Evolutionary conservation across 352 stramenopile species (phyloP), one percentile per base, ranked within the genome.

Genomic region (Pythium diclinum): DNA sequence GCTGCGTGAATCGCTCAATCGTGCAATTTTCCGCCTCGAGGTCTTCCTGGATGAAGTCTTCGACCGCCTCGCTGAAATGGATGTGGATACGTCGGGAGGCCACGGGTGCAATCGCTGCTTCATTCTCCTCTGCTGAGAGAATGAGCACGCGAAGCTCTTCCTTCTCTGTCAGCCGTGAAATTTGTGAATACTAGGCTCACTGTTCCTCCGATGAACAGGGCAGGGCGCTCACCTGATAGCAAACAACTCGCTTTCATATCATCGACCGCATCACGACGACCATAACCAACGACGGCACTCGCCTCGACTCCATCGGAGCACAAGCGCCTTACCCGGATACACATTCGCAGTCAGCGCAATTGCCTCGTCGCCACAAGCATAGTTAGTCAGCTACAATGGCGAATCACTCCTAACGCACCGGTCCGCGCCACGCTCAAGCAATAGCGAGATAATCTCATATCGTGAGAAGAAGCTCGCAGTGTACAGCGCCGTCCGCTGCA

Each of bases 11-110:
- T 19, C 33, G 54, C 17, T 60, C 53, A 38, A 90, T 61, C 3
- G 46, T 53, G 56, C 75, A 83, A 34, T 69, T 70, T 0, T 61
- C 48, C 17, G 59, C 30, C 6, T 61, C 56, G 3, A 92, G 34
- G 71, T 92, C 83, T 16, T 88, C 78, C 21, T 72, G 17, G 16
- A 86, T 86, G 61, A 91, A 88, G 19, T 87, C 80, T 19, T 68
- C 64, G 17, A 92, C 72, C 2, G 78, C 51, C 55, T 89, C 81
- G 56, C 81, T 91, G 65, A 92, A 92, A 62, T 92, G 79, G 40
- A 92, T 76, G 21, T 84, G 63, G n/a, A 89, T 33, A 16, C 71
- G 58, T 48, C 52, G 34, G 49, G 11, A 56, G 0, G 7, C 16
- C 34, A 40, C 14, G 2, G n/a, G 6, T 16, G 13, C 44, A 9